phyloP scores from a whole-genome alignment of 768 basidiomycete species.

The Rhodocollybia butyracea region DNA sequence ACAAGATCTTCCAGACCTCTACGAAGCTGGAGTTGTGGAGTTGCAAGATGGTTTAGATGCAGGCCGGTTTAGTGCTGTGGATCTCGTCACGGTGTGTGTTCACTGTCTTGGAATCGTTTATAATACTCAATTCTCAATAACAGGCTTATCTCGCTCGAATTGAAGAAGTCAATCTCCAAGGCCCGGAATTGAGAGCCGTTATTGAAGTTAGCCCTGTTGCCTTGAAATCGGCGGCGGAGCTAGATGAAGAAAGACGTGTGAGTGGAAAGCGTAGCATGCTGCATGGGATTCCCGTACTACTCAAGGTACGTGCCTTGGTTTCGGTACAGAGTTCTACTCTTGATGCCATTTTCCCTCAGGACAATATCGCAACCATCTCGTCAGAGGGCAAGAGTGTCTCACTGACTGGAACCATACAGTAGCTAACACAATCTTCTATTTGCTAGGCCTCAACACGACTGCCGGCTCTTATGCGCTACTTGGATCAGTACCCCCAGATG shows the following conservation, averaged over 20 bases:
- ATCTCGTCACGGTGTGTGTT: too few relatives aligned
- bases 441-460: constrained; percentile 42
- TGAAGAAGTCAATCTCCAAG: constrained; percentile 64
- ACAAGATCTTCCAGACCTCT: too few relatives aligned
- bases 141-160: constrained; percentile 68
- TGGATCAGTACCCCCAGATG: constrained; percentile 40
- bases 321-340: background rate
- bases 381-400: constrained; percentile 32
- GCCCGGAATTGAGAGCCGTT: constrained; percentile 54
- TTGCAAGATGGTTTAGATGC: too few relatives aligned
- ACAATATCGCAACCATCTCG: constrained; percentile 45
- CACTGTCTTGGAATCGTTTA: too few relatives aligned
- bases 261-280: constrained; percentile 42
- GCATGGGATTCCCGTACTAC: constrained; percentile 51
- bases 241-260: constrained; percentile 42
- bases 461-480: constrained; percentile 42
- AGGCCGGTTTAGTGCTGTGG: too few relatives aligned
- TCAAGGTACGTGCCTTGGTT: constrained; percentile 35
- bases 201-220: constrained; percentile 56
- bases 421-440: background rate
- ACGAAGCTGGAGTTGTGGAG: too few relatives aligned
- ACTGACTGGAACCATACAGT: background rate
- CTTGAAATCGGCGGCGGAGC: constrained; percentile 44
- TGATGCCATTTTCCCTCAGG: constrained; percentile 22
- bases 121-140: too few relatives aligned